phyloP scores from a whole-genome alignment of 352 stramenopile species.

The Pythium utonaiense region DNA sequence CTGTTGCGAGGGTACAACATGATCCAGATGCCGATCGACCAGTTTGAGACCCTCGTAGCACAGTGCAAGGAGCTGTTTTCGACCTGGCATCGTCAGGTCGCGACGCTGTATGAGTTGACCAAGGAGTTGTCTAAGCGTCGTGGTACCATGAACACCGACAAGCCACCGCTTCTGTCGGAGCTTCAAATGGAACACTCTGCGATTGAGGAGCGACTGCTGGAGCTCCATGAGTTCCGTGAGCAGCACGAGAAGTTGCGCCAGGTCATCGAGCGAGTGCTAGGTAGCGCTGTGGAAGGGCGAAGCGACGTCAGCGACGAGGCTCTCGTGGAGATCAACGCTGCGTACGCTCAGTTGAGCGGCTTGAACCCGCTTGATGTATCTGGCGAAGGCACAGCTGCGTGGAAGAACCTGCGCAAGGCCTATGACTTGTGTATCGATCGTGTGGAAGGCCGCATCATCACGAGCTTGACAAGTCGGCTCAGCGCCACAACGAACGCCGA shows the following conservation, averaged over 20 bases:
- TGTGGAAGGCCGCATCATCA: constrained; percentile 91
- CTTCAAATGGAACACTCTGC: constrained; percentile 82
- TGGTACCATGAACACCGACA: constrained; percentile 79
- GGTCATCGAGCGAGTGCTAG: constrained; percentile 86
- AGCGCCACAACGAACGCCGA: constrained; percentile 90
- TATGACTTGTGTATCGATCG: constrained; percentile 91
- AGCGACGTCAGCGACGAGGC: constrained; percentile 78
- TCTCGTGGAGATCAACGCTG: constrained; percentile 84
- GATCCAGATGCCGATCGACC: constrained; percentile 79
- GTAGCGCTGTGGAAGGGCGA: constrained; percentile 41
- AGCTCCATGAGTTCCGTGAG: constrained; percentile 89
- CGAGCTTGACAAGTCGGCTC: constrained; percentile 84
- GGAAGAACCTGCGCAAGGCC: constrained; percentile 84
- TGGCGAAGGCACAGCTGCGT: constrained; percentile 71
- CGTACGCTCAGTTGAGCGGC: constrained; percentile 79
- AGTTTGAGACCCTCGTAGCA: constrained; percentile 73
- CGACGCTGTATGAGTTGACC: constrained; percentile 80
- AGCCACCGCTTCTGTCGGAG: constrained; percentile 73
- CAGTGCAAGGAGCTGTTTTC: constrained; percentile 84
- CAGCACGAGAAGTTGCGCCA: constrained; percentile 89
- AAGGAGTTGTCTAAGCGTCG: constrained; percentile 86
- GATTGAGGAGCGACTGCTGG: constrained; percentile 84
- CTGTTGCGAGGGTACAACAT: constrained; percentile 80
- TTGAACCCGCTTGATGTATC: constrained; percentile 87
- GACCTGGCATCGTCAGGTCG: constrained; percentile 84